Conservation (phyloP, 2,329 filamentous ascomycete species). For the Fonsecaea multimorphosa region DNA sequence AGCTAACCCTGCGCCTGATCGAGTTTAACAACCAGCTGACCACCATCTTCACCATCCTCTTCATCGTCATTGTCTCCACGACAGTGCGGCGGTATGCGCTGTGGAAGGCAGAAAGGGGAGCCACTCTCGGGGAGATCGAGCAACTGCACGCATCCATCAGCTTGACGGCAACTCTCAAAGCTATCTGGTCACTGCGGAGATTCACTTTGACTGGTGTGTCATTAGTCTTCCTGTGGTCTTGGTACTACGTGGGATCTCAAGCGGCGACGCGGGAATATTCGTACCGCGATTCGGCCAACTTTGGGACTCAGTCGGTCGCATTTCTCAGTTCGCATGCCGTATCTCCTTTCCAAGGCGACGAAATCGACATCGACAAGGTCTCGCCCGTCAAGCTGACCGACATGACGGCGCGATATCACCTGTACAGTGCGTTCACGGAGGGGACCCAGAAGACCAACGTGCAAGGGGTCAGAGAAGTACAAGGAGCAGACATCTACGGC, state of each 20-base stretch:
- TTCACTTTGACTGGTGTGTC: constrained; percentile 21
- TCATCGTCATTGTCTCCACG: constrained; percentile 29
- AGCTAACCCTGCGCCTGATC: constrained; percentile 21
- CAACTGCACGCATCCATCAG: constrained; percentile 30
- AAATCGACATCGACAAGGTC: constrained; percentile 13
- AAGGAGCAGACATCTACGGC: constrained; percentile 24
- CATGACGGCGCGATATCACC: constrained; percentile 22
- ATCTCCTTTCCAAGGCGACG: constrained; percentile 18
- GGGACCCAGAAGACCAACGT: constrained; percentile 21
- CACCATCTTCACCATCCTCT: constrained; percentile 31
- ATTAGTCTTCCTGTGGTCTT: constrained; percentile 26
- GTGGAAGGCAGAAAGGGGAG: constrained; percentile 29
- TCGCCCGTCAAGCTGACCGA: constrained; percentile 14
- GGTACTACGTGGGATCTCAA: constrained; percentile 32
- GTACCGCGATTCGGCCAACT: constrained; percentile 11
- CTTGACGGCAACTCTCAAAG: constrained; percentile 26
- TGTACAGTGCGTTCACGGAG: constrained; percentile 23
- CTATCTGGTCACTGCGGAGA: constrained; percentile 24
- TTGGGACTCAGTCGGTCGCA: constrained; percentile 14
- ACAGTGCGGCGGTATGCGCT: constrained; percentile 26
- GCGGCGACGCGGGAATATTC: constrained; percentile 21
- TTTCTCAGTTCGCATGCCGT: constrained; percentile 7
- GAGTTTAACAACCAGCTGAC: constrained; percentile 29
- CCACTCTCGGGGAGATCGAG: constrained; percentile 26
- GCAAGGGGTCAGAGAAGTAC: constrained; percentile 11